Percentiles rank a stretch among this genome's conserved stretches.
phyloP scores from a whole-genome alignment of 2,329 filamentous ascomycete species.

The Talaromyces sp. region DNA sequence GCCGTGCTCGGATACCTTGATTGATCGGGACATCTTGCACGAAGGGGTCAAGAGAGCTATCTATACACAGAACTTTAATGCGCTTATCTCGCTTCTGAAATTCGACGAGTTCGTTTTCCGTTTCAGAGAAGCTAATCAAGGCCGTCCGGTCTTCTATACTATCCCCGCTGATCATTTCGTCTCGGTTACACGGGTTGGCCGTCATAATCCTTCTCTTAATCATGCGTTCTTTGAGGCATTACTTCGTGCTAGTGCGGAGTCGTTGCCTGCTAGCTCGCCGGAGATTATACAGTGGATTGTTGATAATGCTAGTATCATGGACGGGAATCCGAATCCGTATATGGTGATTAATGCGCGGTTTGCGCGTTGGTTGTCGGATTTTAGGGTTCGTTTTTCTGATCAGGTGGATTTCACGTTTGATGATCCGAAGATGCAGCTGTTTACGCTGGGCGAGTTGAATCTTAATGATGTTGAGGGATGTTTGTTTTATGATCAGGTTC shows the following conservation, averaged over 20 bases:
- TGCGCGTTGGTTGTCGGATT: slow-evolving; percentile 39
- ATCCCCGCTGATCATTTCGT: slow-evolving; percentile 40
- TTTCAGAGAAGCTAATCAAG: slow-evolving; percentile 2
- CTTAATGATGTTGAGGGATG: slow-evolving; percentile 18
- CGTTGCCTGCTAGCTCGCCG: slow-evolving; percentile 37
- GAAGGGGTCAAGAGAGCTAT: slow-evolving; percentile 34
- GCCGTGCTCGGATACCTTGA: neutral
- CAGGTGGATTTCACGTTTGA: slow-evolving; percentile 19
- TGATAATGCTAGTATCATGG: slow-evolving; percentile 18
- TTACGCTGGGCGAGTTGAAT: slow-evolving; percentile 30
- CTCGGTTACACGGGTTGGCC: slow-evolving; percentile 30
- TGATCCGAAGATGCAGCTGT: slow-evolving; percentile 26
- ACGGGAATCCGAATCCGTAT: neutral
- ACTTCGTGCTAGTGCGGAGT: slow-evolving; percentile 42
- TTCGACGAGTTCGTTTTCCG: slow-evolving; percentile 38
- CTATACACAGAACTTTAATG: slow-evolving; percentile 31
- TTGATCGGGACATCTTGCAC: slow-evolving; percentile 35
- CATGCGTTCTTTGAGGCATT: slow-evolving; percentile 35
- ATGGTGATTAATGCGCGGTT: slow-evolving; percentile 25
- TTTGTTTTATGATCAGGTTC: slow-evolving; percentile 30
- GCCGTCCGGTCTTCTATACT: slow-evolving; percentile 19
- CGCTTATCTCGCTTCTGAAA: slow-evolving; percentile 41
- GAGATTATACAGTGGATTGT: slow-evolving; percentile 43
- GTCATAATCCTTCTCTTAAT: slow-evolving; percentile 21
- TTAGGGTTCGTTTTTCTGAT: slow-evolving; percentile 36